phyloP scores from a whole-genome alignment of 2,329 filamentous ascomycete species.

The Bisporella sp. region DNA sequence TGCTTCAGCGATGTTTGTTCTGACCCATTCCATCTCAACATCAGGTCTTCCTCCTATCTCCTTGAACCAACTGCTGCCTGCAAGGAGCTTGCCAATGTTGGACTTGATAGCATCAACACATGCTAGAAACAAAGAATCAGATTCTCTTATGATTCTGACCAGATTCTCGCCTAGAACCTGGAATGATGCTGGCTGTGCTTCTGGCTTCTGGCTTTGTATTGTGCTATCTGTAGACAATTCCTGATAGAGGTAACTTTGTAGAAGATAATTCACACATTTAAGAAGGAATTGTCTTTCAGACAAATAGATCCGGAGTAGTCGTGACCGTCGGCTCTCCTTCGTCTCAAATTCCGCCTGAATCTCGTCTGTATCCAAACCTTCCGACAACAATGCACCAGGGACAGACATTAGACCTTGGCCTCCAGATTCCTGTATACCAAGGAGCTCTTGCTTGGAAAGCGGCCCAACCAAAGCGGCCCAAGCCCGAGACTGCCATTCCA shows the following conservation, averaged over 20 bases:
- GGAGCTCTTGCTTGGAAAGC: slow-evolving; percentile 70
- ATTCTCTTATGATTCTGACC: background rate
- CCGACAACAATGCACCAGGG: slow-evolving; percentile 31
- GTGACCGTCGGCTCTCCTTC: slow-evolving; percentile 52
- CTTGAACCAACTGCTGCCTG: slow-evolving; percentile 37
- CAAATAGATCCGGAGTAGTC: slow-evolving; percentile 66
- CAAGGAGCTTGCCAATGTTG: slow-evolving; percentile 37
- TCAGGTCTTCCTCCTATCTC: slow-evolving; percentile 43
- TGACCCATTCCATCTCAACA: slow-evolving; percentile 51
- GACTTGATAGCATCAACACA: slow-evolving; percentile 43
- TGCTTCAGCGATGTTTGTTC: slow-evolving; percentile 60
- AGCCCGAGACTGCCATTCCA: slow-evolving; percentile 81
- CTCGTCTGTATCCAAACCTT: slow-evolving; percentile 27
- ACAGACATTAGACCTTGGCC: slow-evolving; percentile 55
- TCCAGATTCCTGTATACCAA: slow-evolving; percentile 68
- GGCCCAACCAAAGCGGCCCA: slow-evolving; percentile 62
- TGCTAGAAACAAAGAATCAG: slow-evolving; percentile 12
- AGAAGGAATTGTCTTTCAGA: slow-evolving; percentile 63
- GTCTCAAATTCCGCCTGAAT: slow-evolving; percentile 57
- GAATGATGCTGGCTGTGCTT: slow-evolving; percentile 5
- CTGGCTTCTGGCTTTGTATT: slow-evolving; percentile 2
- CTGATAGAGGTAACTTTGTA: slow-evolving; percentile 19
- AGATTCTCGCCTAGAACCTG: slow-evolving; percentile 9
- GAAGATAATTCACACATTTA: slow-evolving; percentile 48
- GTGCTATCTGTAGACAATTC: background rate